phyloP scores from a whole-genome alignment of 495 filamentous ascomycete genomes.

The Daldinia vernicosa region DNA sequence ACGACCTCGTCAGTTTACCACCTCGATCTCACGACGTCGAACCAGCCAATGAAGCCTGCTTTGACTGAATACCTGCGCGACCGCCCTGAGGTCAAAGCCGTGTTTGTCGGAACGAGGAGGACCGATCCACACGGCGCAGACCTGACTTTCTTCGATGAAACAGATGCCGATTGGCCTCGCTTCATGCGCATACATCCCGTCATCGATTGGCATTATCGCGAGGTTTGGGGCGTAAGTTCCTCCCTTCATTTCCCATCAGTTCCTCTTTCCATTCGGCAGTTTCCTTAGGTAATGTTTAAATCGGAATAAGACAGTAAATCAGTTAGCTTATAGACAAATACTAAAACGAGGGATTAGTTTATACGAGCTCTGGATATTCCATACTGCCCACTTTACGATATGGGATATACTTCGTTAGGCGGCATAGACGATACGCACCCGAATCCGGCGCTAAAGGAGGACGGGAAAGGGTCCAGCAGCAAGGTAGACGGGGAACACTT shows the following conservation, averaged over 20 bases:
- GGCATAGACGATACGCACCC: constrained; percentile 90
- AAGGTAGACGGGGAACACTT: constrained; percentile 56
- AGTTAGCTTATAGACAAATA: neutral
- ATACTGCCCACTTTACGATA: constrained; percentile 87
- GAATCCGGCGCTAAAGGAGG: constrained; percentile 76
- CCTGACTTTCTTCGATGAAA: constrained; percentile 81
- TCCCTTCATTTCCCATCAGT: neutral
- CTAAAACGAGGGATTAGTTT: constrained; percentile 64
- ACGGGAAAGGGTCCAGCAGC: constrained; percentile 38
- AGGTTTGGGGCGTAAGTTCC: constrained; percentile 84
- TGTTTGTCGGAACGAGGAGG: constrained; percentile 90
- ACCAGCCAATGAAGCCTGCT: constrained; percentile 79
- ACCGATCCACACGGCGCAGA: constrained; percentile 90
- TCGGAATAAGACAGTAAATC: neutral
- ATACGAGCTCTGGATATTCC: constrained; percentile 78
- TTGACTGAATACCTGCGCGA: constrained; percentile 78
- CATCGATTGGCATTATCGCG: constrained; percentile 96
- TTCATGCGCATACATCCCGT: constrained; percentile 96
- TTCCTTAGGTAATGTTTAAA: neutral
- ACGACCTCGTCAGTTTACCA: constrained; percentile 70
- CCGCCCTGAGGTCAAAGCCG: constrained; percentile 72
- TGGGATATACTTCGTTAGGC: constrained; percentile 84
- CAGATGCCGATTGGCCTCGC: constrained; percentile 88
- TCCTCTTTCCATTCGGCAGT: neutral
- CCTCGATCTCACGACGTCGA: constrained; percentile 78